These are phyloP conservation scores for Thelonectria blattea DNA, from an alignment of 2,329 filamentous ascomycete genomes.

Conservation along the genomic window DNA sequence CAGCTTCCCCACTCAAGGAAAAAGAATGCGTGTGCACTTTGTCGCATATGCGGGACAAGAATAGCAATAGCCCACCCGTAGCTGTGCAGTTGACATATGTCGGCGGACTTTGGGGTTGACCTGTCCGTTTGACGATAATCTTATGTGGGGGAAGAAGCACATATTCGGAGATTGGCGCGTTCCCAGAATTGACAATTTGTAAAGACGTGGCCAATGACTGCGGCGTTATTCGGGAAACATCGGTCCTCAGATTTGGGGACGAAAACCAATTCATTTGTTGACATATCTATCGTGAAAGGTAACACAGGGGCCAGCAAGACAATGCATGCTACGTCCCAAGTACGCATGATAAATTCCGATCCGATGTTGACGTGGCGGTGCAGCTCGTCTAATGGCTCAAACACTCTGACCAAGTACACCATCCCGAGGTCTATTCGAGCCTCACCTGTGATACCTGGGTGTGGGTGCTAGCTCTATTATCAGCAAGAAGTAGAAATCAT, in stretches of 20 bases:
- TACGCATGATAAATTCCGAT: no score
- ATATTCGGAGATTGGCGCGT: not conserved
- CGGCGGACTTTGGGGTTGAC: not conserved
- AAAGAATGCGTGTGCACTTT: not conserved
- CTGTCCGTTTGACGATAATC: not conserved
- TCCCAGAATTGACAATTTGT: not conserved
- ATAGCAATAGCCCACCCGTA: not conserved
- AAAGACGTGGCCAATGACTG: not conserved
- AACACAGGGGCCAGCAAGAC: no score
- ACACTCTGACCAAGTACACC: no score
- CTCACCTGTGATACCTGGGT: no score
- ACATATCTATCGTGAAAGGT: no score
- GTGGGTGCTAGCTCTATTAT: no score
- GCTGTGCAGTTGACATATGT: not conserved
- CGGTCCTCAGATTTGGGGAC: not conserved
- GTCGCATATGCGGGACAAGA: not conserved
- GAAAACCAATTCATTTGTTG: not conserved
- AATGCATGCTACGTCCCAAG: no score
- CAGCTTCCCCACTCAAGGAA: not conserved
- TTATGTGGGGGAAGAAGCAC: not conserved
- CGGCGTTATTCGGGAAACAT: not conserved
- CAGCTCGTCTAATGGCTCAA: no score
- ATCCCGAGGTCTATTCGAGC: no score
- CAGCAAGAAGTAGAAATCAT: no score
- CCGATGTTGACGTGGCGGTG: no score